phyloP scores from a whole-genome alignment of 1,284 basidiomycete species.

The Moniliophthora roreri region DNA sequence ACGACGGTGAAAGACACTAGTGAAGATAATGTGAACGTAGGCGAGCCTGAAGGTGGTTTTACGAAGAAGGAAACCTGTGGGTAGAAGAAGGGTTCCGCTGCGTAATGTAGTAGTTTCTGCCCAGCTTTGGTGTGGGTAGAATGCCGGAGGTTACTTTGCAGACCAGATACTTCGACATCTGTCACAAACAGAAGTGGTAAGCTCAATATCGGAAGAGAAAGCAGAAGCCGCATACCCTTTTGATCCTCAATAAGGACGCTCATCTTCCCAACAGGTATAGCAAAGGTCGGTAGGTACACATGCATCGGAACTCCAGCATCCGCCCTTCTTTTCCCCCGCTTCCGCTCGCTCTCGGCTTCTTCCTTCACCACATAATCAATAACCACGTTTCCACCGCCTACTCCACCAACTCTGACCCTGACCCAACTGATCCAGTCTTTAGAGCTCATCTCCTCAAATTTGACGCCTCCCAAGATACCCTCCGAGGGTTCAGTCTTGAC shows the following conservation, averaged over 20 bases:
- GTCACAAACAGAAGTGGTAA: slow-evolving; percentile 8
- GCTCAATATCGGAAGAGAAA: slow-evolving; percentile 11
- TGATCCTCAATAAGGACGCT: slow-evolving; percentile 57
- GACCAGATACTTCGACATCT: slow-evolving; percentile 41
- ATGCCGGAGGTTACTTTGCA: slow-evolving; percentile 50
- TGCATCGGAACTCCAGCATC: slow-evolving; percentile 33
- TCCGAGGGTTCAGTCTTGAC: slow-evolving; percentile 37
- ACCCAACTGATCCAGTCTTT: slow-evolving; percentile 68
- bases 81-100: slow-evolving; percentile 54
- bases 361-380: slow-evolving; percentile 63
- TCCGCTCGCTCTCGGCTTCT: slow-evolving; percentile 21
- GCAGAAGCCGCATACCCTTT: slow-evolving; percentile 41
- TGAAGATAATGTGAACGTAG: slow-evolving; percentile 11
- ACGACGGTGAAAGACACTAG: slow-evolving; percentile 28
- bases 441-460: slow-evolving; percentile 49
- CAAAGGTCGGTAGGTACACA: slow-evolving; percentile 66
- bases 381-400: slow-evolving; percentile 50
- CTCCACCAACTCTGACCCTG: slow-evolving; percentile 52
- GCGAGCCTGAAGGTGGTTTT: background rate
- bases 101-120: slow-evolving; percentile 51
- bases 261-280: slow-evolving; percentile 60
- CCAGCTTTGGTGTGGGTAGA: slow-evolving; percentile 33
- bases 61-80: slow-evolving; percentile 44
- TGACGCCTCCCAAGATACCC: slow-evolving; percentile 22
- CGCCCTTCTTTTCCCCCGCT: slow-evolving; percentile 33